Conservation (phyloP, 148 eudicot genomes). For the Rhododendron simsii region DNA sequence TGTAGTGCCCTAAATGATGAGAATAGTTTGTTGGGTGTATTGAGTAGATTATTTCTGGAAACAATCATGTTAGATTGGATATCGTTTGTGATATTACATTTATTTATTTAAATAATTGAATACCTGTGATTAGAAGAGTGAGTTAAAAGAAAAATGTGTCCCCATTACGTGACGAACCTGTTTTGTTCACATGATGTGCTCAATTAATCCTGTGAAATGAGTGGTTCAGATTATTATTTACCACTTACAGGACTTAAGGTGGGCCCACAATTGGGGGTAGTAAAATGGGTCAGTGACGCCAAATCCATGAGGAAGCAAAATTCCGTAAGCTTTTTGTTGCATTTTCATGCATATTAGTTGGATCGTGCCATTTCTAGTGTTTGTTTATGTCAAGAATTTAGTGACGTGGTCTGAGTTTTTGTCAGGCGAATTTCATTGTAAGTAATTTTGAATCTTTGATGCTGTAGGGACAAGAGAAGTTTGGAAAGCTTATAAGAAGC, state of each 20-base stretch:
- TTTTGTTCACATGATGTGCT: neutral
- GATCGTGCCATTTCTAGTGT: neutral
- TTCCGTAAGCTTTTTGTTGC: neutral
- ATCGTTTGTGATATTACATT: neutral
- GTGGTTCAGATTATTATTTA: neutral
- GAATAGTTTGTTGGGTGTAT: neutral
- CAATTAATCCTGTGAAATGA: neutral
- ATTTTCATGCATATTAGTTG: neutral
- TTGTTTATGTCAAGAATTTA: neutral
- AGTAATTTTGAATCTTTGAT: neutral
- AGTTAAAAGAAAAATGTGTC: neutral
- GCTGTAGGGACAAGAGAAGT: neutral
- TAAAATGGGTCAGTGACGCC: neutral
- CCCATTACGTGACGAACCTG: neutral
- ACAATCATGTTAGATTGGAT: neutral
- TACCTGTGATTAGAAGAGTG: neutral
- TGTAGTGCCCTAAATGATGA: neutral
- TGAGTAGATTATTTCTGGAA: neutral
- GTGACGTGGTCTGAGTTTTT: neutral
- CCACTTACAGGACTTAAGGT: neutral
- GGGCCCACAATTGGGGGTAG: neutral
- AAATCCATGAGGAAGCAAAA: neutral
- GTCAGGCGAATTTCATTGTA: neutral
- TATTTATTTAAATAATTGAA: neutral
- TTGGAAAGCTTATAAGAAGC: neutral